Evolutionary conservation across 2,329 filamentous ascomycete genomes (phyloP).

Genomic region (Scleromitrula shiraiana): DNA sequence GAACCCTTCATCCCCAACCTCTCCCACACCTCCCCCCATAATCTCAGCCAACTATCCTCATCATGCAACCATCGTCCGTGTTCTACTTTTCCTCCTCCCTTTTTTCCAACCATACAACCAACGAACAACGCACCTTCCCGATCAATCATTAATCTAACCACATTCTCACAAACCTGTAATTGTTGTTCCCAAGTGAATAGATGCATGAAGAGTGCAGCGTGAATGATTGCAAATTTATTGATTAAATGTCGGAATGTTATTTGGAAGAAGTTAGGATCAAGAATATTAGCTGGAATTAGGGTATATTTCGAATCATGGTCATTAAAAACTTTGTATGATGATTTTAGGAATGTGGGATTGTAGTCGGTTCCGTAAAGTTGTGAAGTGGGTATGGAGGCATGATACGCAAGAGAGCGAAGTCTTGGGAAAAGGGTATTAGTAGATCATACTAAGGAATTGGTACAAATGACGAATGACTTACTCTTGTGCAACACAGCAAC

Average conservation of each 20-base stretch:
- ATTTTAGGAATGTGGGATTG: slow-evolving; percentile 28
- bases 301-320: slow-evolving; percentile 22
- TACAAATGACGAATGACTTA: background rate
- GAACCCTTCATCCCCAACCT: background rate
- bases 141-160: background rate
- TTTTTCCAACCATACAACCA: slow-evolving; percentile 3
- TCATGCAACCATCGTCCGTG: slow-evolving; percentile 8
- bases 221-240: slow-evolving; percentile 7
- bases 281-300: slow-evolving; percentile 4
- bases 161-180: slow-evolving; percentile 1
- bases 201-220: slow-evolving; percentile 10
- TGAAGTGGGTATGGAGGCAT: slow-evolving; percentile 29
- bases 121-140: slow-evolving; percentile 2
- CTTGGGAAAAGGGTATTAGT: background rate
- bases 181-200: slow-evolving; percentile 12
- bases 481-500: slow-evolving; percentile 34
- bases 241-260: slow-evolving; percentile 3
- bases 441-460: background rate
- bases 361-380: slow-evolving; percentile 30
- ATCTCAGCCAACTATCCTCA: slow-evolving; percentile 4
- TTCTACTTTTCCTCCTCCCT: background rate
- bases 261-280: slow-evolving; percentile 7
- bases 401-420: slow-evolving; percentile 30
- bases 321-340: slow-evolving; percentile 33
- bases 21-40: slow-evolving; percentile 7